Evolutionary conservation across 2,329 filamentous ascomycete genomes (phyloP).

Genomic region (Nothophaeocryptopus gaeumannii): DNA sequence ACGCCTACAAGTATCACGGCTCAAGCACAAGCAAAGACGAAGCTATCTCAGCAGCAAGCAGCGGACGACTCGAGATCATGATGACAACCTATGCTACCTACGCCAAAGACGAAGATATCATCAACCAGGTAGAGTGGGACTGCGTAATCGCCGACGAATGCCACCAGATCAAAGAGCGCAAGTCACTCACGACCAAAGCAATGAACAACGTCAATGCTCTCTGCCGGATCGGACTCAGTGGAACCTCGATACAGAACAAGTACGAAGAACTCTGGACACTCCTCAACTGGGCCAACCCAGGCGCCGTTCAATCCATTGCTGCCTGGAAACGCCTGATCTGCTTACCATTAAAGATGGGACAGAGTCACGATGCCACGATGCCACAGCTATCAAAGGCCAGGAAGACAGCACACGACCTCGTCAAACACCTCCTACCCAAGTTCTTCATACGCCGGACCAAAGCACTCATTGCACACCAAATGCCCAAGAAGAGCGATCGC

Average conservation of each 20-base stretch:
- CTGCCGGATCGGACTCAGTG: constrained; percentile 88
- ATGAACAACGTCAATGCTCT: constrained; percentile 90
- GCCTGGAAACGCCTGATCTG: constrained; percentile 80
- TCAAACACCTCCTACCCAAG: constrained; percentile 79
- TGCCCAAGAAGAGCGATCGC: constrained; percentile 90
- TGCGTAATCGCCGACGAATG: constrained; percentile 93
- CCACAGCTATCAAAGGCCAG: constrained; percentile 78
- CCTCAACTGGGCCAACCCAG: constrained; percentile 93
- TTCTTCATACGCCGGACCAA: constrained; percentile 95
- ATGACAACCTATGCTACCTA: constrained; percentile 95
- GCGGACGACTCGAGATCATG: constrained; percentile 81
- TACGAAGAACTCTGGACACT: constrained; percentile 97
- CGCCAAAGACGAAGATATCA: constrained; percentile 65
- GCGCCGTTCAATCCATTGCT: constrained; percentile 61
- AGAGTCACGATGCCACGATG: constrained; percentile 86
- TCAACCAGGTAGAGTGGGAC: constrained; percentile 91
- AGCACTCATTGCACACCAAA: constrained; percentile 81
- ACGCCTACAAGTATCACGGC: constrained; percentile 78
- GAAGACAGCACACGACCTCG: constrained; percentile 77
- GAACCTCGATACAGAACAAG: constrained; percentile 95
- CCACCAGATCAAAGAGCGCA: constrained; percentile 78
- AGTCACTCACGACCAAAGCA: constrained; percentile 73
- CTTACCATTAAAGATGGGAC: constrained; percentile 77
- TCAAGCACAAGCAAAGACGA: constrained; percentile 49
- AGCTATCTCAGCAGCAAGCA: constrained; percentile 56